Conservation (phyloP, 495 filamentous ascomycete genomes). For the Talaromyces ruber region DNA sequence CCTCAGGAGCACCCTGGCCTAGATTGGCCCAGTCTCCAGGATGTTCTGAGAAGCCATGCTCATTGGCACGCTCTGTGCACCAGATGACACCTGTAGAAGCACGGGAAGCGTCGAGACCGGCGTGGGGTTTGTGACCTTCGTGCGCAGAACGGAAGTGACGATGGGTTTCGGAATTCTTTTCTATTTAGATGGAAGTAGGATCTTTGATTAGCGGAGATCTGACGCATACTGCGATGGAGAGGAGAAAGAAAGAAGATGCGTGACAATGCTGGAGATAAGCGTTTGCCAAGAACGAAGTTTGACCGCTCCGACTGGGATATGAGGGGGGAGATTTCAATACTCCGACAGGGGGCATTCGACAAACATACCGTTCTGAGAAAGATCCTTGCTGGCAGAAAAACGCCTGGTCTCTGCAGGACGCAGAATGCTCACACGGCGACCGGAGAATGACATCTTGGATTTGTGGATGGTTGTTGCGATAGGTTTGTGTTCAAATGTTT, state of each 20-base stretch:
- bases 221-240: neutral
- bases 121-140: conserved; percentile 82
- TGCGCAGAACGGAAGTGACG: conserved; percentile 78
- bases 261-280: conserved; percentile 9
- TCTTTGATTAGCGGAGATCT: neutral
- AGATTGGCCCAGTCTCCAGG: conserved; percentile 85
- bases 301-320: neutral
- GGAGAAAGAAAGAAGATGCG: neutral
- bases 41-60: conserved; percentile 74
- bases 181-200: conserved; percentile 19
- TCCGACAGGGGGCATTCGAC: neutral
- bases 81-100: conserved; percentile 79
- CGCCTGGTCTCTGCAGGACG: conserved; percentile 30
- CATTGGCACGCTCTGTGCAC: conserved; percentile 74
- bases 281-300: neutral
- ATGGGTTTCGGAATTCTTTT: conserved; percentile 72
- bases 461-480: conserved; percentile 1
- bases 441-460: conserved; percentile 43
- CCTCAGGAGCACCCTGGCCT: conserved; percentile 90
- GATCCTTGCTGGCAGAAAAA: conserved; percentile 29
- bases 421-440: conserved; percentile 38
- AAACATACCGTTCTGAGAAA: conserved; percentile 35
- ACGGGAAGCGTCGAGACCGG: conserved; percentile 77
- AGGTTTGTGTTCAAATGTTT: neutral
- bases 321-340: neutral